Percentiles rank a stretch among this genome's conserved stretches.
Evolutionary conservation across 768 basidiomycete genomes (phyloP).

Genomic region (Tulasnella sp.): DNA sequence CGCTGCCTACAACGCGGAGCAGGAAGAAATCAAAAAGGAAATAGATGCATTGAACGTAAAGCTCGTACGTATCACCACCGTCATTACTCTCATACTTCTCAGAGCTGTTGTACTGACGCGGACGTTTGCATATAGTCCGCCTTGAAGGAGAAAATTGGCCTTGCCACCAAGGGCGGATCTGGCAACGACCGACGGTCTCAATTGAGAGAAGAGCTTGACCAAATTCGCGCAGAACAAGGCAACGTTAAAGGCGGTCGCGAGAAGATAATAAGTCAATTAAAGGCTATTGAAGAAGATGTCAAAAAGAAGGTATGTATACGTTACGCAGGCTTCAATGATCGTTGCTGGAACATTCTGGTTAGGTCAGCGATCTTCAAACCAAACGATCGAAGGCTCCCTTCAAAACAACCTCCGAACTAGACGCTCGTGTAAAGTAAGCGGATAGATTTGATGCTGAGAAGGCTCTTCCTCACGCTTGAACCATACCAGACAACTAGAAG

Average conservation of each 20-base stretch:
- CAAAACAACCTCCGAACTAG: conserved; percentile 79
- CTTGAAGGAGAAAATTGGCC: conserved; percentile 67
- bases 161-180: conserved; percentile 50
- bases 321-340: neutral
- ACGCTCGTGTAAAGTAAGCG: conserved; percentile 73
- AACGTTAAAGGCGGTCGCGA: conserved; percentile 59
- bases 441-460: neutral
- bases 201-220: conserved; percentile 75
- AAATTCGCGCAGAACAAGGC: conserved; percentile 70
- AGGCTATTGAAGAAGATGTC: conserved; percentile 64
- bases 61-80: conserved; percentile 48
- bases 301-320: conserved; percentile 61
- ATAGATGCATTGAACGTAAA: conserved; percentile 76
- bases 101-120: neutral
- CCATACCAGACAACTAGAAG: conserved; percentile 61
- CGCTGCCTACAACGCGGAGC: conserved; percentile 72
- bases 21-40: conserved; percentile 69
- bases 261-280: conserved; percentile 73
- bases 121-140: conserved; percentile 40
- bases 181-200: conserved; percentile 62
- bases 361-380: conserved; percentile 84
- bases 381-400: conserved; percentile 68
- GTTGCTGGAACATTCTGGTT: neutral
- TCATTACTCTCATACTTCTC: neutral
- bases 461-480: neutral